Percentiles rank a stretch among this genome's conserved stretches.
Evolutionary conservation across 2,329 filamentous ascomycete genomes (phyloP).

Genomic region (Diaporthe helianthi): DNA sequence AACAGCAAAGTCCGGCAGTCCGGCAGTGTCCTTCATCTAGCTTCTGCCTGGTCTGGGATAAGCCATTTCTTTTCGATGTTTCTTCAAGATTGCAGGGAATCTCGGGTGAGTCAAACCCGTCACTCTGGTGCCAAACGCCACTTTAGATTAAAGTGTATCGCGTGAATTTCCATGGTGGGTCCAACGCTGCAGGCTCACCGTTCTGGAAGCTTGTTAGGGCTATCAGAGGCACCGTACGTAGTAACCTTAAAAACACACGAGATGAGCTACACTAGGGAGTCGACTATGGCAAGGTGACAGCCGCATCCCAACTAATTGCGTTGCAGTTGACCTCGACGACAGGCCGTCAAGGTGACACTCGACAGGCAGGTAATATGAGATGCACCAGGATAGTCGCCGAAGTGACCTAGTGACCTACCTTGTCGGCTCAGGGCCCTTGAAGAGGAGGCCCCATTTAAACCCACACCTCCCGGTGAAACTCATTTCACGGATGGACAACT

Average conservation of each 20-base stretch:
- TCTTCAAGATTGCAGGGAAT: slow-evolving; percentile 21
- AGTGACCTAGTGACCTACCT: background rate
- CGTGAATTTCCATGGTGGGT: background rate
- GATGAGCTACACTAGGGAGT: too few relatives aligned
- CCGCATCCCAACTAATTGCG: background rate
- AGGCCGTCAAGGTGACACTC: background rate
- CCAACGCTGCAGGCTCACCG: slow-evolving; percentile 8
- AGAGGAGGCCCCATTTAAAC: slow-evolving; percentile 12
- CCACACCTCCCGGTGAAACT: slow-evolving; percentile 24
- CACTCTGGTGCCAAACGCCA: background rate
- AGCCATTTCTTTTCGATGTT: background rate
- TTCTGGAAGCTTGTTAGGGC: background rate
- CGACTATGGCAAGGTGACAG: background rate
- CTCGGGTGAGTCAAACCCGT: background rate
- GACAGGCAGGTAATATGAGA: background rate
- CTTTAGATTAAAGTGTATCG: slow-evolving; percentile 4
- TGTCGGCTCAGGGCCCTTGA: slow-evolving; percentile 1
- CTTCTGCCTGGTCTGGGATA: background rate
- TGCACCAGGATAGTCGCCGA: slow-evolving; percentile 1
- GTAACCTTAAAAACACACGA: background rate
- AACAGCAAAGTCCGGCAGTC: too few relatives aligned
- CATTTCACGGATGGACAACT: background rate
- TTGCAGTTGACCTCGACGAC: background rate
- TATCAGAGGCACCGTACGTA: background rate
- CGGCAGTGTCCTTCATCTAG: background rate